Conservation (phyloP, 2,329 filamentous ascomycete genomes). For the Aspergillus ochraceoroseus region DNA sequence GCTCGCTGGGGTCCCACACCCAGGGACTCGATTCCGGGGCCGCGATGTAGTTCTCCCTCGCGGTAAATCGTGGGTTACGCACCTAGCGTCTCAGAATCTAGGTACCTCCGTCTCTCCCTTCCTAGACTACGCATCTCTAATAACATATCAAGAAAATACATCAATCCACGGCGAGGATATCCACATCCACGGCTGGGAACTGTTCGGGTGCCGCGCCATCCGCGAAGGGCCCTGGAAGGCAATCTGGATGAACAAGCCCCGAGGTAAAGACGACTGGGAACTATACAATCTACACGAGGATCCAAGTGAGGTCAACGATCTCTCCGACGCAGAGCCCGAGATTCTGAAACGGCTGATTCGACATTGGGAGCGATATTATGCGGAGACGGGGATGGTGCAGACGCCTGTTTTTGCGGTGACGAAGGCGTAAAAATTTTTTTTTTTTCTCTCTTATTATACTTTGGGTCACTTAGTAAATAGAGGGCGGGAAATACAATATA, state of each 20-base stretch:
- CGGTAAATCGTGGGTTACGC: slow-evolving; percentile 1
- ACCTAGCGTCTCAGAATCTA: too few relatives aligned
- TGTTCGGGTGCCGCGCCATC: not conserved
- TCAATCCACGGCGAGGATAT: not conserved
- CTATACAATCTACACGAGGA: slow-evolving; percentile 1
- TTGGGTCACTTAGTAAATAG: too few relatives aligned
- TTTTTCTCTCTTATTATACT: too few relatives aligned
- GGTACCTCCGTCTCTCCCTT: too few relatives aligned
- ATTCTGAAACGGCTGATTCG: not conserved
- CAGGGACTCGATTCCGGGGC: not conserved
- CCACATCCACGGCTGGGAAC: slow-evolving; percentile 3
- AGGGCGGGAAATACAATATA: too few relatives aligned
- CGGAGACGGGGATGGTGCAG: slow-evolving; percentile 1
- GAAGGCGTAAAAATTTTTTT: too few relatives aligned
- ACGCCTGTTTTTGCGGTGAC: too few relatives aligned
- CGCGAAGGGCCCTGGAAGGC: slow-evolving; percentile 3
- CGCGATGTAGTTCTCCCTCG: not conserved
- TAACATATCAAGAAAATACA: not conserved
- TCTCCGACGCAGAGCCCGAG: not conserved
- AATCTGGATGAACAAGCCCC: not conserved
- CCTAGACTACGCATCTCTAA: too few relatives aligned
- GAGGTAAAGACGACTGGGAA: not conserved
- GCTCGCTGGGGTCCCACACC: not conserved
- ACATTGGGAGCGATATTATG: slow-evolving; percentile 2
- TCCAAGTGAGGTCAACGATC: not conserved